These are phyloP conservation scores for Saturnispora besseyi DNA, from an alignment of 805 yeast species.

Conservation along the genomic window DNA sequence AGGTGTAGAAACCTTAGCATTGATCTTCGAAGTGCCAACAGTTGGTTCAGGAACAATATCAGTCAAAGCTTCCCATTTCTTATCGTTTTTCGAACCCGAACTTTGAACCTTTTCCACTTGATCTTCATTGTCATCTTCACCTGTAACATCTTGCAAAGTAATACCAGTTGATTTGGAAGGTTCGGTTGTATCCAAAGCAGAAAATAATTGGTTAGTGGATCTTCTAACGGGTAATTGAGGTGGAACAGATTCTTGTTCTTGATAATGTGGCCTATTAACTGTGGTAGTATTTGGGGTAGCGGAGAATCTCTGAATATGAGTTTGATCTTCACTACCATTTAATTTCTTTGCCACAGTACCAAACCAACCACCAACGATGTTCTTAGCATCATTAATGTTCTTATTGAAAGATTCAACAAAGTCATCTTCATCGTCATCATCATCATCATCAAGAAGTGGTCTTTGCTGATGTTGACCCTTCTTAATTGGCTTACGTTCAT, in stretches of 20 bases:
- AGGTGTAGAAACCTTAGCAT: neutral
- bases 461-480: neutral
- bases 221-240: constrained; percentile 7
- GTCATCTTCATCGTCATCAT: constrained; percentile 35
- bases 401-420: constrained; percentile 54
- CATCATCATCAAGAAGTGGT: constrained; percentile 12
- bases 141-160: constrained; percentile 4
- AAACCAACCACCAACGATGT: constrained; percentile 72
- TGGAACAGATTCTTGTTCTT: neutral
- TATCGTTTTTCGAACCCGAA: constrained; percentile 16
- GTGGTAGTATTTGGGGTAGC: neutral
- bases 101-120: neutral
- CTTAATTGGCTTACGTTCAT: constrained; percentile 17
- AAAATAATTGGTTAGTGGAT: constrained; percentile 13
- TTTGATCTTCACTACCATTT: constrained; percentile 15
- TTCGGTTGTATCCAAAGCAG: constrained; percentile 1
- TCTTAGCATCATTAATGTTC: constrained; percentile 74
- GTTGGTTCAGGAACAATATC: constrained; percentile 33
- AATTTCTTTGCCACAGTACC: constrained; percentile 51
- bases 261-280: neutral
- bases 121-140: neutral
- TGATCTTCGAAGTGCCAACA: constrained; percentile 9
- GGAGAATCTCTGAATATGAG: neutral
- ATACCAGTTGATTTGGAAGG: neutral
- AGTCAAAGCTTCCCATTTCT: constrained; percentile 37